These are phyloP conservation scores for Eremochloa ophiuroides DNA, from an alignment of 176 grass and related monocot species.

Conservation along the genomic window DNA sequence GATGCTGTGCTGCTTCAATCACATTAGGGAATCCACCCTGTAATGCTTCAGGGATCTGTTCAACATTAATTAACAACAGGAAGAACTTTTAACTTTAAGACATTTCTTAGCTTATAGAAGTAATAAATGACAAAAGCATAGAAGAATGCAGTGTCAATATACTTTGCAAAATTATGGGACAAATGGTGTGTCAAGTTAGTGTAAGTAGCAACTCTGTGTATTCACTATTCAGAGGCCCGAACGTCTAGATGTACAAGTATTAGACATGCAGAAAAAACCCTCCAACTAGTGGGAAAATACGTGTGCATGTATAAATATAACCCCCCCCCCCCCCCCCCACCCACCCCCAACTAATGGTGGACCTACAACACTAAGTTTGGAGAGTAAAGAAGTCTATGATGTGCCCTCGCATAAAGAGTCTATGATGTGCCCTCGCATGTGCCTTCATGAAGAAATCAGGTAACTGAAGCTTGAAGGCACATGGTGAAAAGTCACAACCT, in stretches of 20 bases:
- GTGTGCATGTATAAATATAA: too few relatives aligned
- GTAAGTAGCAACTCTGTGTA: background rate
- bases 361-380: too few relatives aligned
- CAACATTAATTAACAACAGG: slow-evolving; percentile 23
- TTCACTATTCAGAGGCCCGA: background rate
- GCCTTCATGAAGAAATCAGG: too few relatives aligned
- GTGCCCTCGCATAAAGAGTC: too few relatives aligned
- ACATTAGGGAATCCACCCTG: slow-evolving; percentile 69
- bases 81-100: slow-evolving; percentile 17
- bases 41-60: slow-evolving; percentile 90
- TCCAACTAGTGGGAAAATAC: background rate
- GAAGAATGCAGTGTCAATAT: slow-evolving; percentile 1
- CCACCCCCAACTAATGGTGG: too few relatives aligned
- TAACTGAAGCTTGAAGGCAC: too few relatives aligned
- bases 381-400: too few relatives aligned
- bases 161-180: background rate
- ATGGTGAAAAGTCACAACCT: too few relatives aligned
- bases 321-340: too few relatives aligned
- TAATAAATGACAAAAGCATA: slow-evolving; percentile 8
- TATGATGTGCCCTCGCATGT: too few relatives aligned
- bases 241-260: background rate
- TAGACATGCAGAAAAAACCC: background rate
- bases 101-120: slow-evolving; percentile 14
- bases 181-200: background rate
- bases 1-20: slow-evolving; percentile 69